Evolutionary conservation across 768 basidiomycete species (phyloP).

Genomic region (Collybia mongolica): DNA sequence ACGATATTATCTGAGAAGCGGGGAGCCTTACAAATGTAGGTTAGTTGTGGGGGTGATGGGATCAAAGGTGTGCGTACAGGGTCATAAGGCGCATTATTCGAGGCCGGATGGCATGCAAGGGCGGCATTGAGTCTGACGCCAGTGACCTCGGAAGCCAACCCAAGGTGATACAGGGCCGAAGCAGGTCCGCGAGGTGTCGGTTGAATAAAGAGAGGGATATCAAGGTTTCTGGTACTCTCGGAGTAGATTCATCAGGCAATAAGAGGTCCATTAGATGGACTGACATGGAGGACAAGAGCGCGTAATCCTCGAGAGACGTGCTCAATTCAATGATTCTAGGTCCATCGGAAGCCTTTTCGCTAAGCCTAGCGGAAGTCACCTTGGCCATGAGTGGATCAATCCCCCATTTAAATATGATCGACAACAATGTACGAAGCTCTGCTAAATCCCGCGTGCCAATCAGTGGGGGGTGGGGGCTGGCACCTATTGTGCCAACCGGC

Average conservation of each 20-base stretch:
- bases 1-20: conserved; percentile 62
- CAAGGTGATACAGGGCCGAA: conserved; percentile 58
- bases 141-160: conserved; percentile 71
- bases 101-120: conserved; percentile 48
- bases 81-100: conserved; percentile 55
- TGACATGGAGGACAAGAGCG: conserved; percentile 39
- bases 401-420: conserved; percentile 75
- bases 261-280: conserved; percentile 46
- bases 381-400: conserved; percentile 50
- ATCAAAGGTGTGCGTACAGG: conserved; percentile 46
- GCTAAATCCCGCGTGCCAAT: conserved; percentile 70
- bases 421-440: conserved; percentile 60
- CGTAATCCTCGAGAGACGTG: conserved; percentile 39
- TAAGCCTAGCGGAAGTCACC: conserved; percentile 40
- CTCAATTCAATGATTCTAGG: conserved; percentile 45
- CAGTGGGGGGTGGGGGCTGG: conserved; percentile 21
- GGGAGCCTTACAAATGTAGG: conserved; percentile 45
- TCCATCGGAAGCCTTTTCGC: conserved; percentile 15
- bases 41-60: conserved; percentile 17
- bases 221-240: conserved; percentile 51
- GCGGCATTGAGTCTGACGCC: conserved; percentile 31
- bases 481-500: conserved; percentile 9
- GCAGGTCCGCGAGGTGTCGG: conserved; percentile 53
- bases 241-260: conserved; percentile 51
- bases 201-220: conserved; percentile 60